These are phyloP conservation scores for Kalanchoe fedtschenkoi DNA, from an alignment of 164 flowering plant species.

Conservation along the genomic window DNA sequence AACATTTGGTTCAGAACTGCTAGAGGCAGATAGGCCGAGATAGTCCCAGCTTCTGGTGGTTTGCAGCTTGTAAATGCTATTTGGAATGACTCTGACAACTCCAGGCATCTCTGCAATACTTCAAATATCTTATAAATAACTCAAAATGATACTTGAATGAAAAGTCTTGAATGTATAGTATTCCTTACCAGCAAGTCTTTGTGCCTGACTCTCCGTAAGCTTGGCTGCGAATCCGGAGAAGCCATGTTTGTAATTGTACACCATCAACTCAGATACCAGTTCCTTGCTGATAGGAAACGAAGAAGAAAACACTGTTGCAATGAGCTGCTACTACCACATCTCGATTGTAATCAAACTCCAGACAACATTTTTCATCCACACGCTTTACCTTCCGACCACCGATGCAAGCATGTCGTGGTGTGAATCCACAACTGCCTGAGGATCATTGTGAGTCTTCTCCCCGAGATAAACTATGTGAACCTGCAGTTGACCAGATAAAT, in stretches of 20 bases:
- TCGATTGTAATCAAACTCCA: no score
- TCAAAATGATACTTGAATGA: not conserved
- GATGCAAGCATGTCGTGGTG: slow-evolving; percentile 31
- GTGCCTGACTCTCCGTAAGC: slow-evolving; percentile 33
- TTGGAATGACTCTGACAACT: slow-evolving; percentile 29
- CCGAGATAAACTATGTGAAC: slow-evolving; percentile 40
- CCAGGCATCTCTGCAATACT: slow-evolving; percentile 25
- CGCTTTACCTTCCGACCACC: slow-evolving; percentile 27
- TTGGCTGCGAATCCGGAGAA: slow-evolving; percentile 51
- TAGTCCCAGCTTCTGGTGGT: slow-evolving; percentile 57
- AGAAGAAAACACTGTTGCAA: not conserved
- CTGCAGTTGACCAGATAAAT: slow-evolving; percentile 12
- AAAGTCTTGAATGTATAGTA: not conserved
- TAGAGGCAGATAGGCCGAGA: slow-evolving; percentile 23
- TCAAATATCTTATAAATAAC: not conserved
- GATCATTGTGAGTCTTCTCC: slow-evolving; percentile 26
- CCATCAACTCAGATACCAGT: slow-evolving; percentile 19
- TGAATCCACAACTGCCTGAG: slow-evolving; percentile 10
- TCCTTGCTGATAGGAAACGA: slow-evolving; percentile 24
- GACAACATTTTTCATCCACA: no score
- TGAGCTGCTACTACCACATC: no score
- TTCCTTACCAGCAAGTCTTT: slow-evolving; percentile 20
- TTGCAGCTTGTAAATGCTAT: slow-evolving; percentile 23
- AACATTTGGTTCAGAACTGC: slow-evolving; percentile 12
- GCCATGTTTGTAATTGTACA: slow-evolving; percentile 46